These are phyloP conservation scores for Serendipita indica DNA, from an alignment of 768 basidiomycete species.

Conservation along the genomic window DNA sequence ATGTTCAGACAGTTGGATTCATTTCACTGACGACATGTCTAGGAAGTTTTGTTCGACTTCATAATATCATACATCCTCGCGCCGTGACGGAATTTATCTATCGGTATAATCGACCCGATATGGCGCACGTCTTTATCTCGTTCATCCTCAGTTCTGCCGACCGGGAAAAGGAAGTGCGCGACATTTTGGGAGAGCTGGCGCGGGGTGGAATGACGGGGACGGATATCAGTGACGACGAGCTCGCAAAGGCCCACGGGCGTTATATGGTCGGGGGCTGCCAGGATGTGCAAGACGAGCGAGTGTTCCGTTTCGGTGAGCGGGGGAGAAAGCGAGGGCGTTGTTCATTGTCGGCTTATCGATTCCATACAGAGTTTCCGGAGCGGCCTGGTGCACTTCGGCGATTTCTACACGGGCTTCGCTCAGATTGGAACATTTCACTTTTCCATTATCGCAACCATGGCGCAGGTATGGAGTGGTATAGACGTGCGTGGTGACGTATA, in stretches of 20 bases:
- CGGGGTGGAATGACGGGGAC: slow-evolving; percentile 60
- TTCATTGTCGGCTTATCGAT: not conserved
- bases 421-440: slow-evolving; percentile 86
- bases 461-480: slow-evolving; percentile 45
- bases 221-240: slow-evolving; percentile 89
- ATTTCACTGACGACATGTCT: slow-evolving; percentile 9
- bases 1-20: slow-evolving; percentile 22
- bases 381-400: slow-evolving; percentile 80
- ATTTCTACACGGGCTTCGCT: slow-evolving; percentile 70
- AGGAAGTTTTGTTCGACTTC: slow-evolving; percentile 69
- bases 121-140: slow-evolving; percentile 80
- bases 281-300: slow-evolving; percentile 63
- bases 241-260: slow-evolving; percentile 86
- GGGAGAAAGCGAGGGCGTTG: not conserved
- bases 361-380: slow-evolving; percentile 76
- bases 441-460: slow-evolving; percentile 99
- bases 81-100: slow-evolving; percentile 94
- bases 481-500: not conserved
- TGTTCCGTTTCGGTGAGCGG: slow-evolving; percentile 81
- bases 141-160: slow-evolving; percentile 54
- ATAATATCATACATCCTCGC: slow-evolving; percentile 78
- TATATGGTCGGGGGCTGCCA: slow-evolving; percentile 88
- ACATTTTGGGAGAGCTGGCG: slow-evolving; percentile 49
- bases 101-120: slow-evolving; percentile 57
- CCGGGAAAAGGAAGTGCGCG: slow-evolving; percentile 45